A percentile compares a stretch with the other conserved stretches of the same genome.
phyloP scores from a whole-genome alignment of 139 green algal species.

The Chlamydomonas urium region DNA sequence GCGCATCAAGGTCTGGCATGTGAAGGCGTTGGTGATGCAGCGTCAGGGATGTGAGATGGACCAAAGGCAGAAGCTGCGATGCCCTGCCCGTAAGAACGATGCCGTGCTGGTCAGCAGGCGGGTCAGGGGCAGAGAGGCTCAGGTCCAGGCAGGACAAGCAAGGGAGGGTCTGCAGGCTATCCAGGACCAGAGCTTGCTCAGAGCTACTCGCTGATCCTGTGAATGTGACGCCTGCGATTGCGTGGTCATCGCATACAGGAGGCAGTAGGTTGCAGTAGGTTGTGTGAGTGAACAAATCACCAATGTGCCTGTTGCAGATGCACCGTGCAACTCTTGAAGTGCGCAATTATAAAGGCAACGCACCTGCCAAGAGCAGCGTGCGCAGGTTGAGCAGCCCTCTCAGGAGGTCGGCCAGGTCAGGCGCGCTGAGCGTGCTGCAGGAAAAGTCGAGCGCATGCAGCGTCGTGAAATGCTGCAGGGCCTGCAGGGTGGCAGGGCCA shows the following conservation, averaged over 20 bases:
- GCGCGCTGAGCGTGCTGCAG: background rate
- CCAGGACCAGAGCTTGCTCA: background rate
- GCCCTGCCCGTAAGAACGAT: no score
- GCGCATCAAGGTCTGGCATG: no score
- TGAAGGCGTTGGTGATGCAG: no score
- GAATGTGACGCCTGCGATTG: background rate
- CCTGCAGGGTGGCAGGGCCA: background rate
- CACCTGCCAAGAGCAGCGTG: background rate
- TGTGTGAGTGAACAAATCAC: background rate
- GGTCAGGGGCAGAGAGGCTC: no score
- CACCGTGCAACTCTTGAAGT: no score
- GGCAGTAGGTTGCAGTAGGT: background rate
- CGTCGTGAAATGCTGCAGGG: background rate
- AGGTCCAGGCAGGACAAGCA: constrained; percentile 2
- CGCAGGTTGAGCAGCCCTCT: background rate
- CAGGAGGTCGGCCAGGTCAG: background rate
- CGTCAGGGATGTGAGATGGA: no score
- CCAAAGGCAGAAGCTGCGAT: no score
- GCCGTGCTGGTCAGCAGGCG: no score
- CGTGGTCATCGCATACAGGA: background rate
- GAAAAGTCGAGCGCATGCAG: constrained; percentile 6
- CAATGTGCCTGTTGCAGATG: background rate
- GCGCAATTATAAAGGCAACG: no score
- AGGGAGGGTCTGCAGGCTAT: background rate
- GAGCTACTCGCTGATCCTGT: background rate